A percentile compares a stretch with the other conserved stretches of the same genome.
phyloP scores from a whole-genome alignment of 225 moss, liverwort and hornwort species.

The Asterella californica region DNA sequence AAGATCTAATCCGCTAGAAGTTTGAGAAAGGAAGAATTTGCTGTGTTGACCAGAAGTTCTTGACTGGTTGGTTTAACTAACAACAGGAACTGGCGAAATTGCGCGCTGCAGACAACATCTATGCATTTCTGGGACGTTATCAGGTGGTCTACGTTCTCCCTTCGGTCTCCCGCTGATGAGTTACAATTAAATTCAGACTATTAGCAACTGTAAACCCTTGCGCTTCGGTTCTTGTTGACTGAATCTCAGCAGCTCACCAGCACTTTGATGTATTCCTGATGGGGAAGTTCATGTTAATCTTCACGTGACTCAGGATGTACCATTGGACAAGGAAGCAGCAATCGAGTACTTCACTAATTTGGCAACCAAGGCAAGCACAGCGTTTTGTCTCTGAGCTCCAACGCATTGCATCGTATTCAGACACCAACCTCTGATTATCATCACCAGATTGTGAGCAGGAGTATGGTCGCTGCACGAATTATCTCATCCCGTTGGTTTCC shows the following conservation, averaged over 20 bases:
- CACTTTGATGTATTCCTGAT: background rate
- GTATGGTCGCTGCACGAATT: background rate
- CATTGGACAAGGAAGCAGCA: slow-evolving; percentile 57
- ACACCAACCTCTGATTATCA: slow-evolving; percentile 16
- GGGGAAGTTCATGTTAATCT: background rate
- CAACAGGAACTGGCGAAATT: slow-evolving; percentile 64
- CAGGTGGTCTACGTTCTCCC: slow-evolving; percentile 37
- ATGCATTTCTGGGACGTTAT: slow-evolving; percentile 72
- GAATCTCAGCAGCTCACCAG: background rate
- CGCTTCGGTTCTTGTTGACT: slow-evolving; percentile 10
- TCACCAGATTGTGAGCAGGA: background rate
- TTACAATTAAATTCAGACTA: slow-evolving; percentile 2
- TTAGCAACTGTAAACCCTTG: background rate
- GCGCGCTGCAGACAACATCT: slow-evolving; percentile 73
- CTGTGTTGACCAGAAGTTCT: background rate
- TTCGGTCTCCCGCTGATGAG: background rate
- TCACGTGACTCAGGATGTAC: slow-evolving; percentile 49
- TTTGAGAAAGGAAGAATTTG: background rate
- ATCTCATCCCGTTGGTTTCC: background rate
- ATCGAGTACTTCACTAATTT: slow-evolving; percentile 57
- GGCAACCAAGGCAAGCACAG: slow-evolving; percentile 48
- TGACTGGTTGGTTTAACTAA: slow-evolving; percentile 5
- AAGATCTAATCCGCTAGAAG: background rate
- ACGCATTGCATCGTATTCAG: background rate
- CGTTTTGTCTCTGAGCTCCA: no score